Evolutionary conservation across 202 grass and related monocot species (phyloP).

Genomic region (Elaeis oleifera): DNA sequence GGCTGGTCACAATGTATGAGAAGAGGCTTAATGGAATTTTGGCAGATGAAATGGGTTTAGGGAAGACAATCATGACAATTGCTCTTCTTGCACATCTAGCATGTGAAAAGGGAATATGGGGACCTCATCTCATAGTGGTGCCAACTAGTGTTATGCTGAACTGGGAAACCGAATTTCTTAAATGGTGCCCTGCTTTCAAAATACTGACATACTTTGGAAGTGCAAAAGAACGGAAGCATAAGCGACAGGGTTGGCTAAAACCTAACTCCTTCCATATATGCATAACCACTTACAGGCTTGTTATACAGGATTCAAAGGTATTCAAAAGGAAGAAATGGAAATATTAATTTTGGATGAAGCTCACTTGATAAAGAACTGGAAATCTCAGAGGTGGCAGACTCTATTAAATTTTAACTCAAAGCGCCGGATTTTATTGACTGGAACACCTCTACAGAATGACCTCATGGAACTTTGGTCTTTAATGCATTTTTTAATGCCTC

Average conservation of each 20-base stretch:
- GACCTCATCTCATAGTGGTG: conserved; percentile 94
- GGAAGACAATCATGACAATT: conserved; percentile 99
- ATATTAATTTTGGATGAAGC: conserved; percentile 99
- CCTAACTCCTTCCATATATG: conserved; percentile 96
- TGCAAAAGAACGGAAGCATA: conserved; percentile 98
- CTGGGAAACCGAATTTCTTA: conserved; percentile 99
- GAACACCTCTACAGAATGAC: conserved; percentile 96
- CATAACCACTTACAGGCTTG: conserved; percentile 97
- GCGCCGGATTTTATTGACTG: conserved; percentile 86
- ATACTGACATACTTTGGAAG: conserved; percentile 97
- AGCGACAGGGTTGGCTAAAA: conserved; percentile 97
- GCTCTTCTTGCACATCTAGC: conserved; percentile 89
- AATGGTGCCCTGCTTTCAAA: conserved; percentile 98
- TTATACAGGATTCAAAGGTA: conserved; percentile 95
- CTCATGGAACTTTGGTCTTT: conserved; percentile 99
- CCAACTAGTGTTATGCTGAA: conserved; percentile 99
- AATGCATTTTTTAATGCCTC: conserved; percentile 99
- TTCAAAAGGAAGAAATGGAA: conserved; percentile 99
- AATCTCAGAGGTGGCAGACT: conserved; percentile 99
- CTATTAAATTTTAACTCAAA: conserved; percentile 97
- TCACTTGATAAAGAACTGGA: conserved; percentile 99
- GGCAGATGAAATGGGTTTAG: conserved; percentile 98
- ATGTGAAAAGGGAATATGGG: conserved; percentile 99
- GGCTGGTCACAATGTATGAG: conserved; percentile 98
- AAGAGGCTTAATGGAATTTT: conserved; percentile 98